Evolutionary conservation across 306 rosid species (phyloP), one percentile per base, ranked within the genome.

Genomic region (Corylus avellana): DNA sequence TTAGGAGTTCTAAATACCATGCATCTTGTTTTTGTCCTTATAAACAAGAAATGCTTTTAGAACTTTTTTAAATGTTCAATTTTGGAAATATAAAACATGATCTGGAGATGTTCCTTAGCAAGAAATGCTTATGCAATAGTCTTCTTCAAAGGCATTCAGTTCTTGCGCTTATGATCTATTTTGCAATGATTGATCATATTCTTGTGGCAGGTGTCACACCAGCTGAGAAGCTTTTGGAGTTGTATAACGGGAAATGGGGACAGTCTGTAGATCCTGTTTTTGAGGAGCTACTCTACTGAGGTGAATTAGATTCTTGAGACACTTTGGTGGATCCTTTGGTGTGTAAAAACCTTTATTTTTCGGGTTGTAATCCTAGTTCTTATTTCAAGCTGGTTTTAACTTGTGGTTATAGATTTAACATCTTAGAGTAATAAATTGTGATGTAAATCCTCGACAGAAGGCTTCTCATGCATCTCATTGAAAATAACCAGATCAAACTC

Each of bases 281-380:
- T 80, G 92, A 91, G 88, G 97, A 91, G 88, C 90, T 96, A 75
- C 94, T 96, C 25, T 93, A 96, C 76, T 96, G 87, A 93, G 86
- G 84, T 77, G 82, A 83, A 75, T 70, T 71, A 76, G 58, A 58
- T 50, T 73, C 54, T 67, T 74, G 75, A 69, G 72, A 75, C 74
- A 50, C 83, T 77, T 75, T 76, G 55, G 84, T 80, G 79, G 74
- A 82, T 62, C 82, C 78, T 59, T 71, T 67, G 75, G 66, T 70
- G 81, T 79, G 76, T 81, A 62, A 74, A n/a, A 68, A 1, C 47
- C 50, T 62, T 62, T 13, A 18, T 42, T 39, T 50, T 76, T 76
- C 48, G 74, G 71, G 87, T 73, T 77, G 71, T 80, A 77, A 73
- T 75, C 42, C 55, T 73, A 57, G 84, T 25, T 75, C 54, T 78